Evolutionary conservation across 2,329 filamentous ascomycete genomes (phyloP), one percentile per base, ranked within the genome.

Genomic region (Geosmithia morbida): DNA sequence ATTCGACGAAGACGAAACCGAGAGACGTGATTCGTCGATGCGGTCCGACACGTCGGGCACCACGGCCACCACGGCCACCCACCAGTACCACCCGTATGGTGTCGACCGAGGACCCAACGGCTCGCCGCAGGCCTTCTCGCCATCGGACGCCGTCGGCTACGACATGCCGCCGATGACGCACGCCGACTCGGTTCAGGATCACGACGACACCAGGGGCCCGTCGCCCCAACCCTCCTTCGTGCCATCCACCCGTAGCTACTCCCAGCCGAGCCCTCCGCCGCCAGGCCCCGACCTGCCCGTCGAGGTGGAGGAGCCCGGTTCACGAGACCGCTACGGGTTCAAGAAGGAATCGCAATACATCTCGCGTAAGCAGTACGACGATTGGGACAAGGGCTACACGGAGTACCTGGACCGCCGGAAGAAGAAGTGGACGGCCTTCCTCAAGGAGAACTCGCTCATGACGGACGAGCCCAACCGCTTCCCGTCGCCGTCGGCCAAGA

Each of bases 291-390:
- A 11, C 13, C 33, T 37, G 33, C 61, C 61, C 4, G 51, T 53
- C 1, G 65, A 69, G 14, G 61, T 68, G 3, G 69, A 77, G 49
- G 72, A 75, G 20, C 68, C 73, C 5, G 62, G 62, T 14, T 59
- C 63, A 17, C 79, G 88, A 47, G 89, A 96, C 61, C 77, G 86
- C 16, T 95, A 96, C 57, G 90, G 90, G 3, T 97, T 97, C 68
- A 86, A 87, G 54, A 97, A 96, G 61, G 76, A 79, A 39, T 90
- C 81, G 41, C 82, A 89, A 53, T 82, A 94, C 57, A 74, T 95
- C 51, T 84, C 76, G 1, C 66, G 81, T 18, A 74, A 83, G 49
- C 76, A 89, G 59, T 94, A 94, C 59, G 86, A 96, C 56, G 68
- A 72, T 1, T 97, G 90, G 90, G 80, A 88, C 54, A 66, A 67